Evolutionary conservation across 345 rosid species (phyloP).

Genomic region (Eutrema heterophyllum): DNA sequence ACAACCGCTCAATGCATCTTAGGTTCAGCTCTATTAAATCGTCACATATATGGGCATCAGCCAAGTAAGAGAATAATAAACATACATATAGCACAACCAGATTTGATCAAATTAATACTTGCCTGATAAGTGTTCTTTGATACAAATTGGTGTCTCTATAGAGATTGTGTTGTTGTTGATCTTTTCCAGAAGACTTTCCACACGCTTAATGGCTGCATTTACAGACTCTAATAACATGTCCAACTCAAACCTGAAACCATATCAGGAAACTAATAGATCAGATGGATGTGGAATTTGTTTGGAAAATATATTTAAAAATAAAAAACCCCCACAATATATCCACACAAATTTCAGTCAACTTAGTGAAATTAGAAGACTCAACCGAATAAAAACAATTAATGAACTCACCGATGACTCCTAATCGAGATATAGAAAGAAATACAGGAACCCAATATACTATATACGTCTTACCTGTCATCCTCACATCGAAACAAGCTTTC

Average conservation of each 20-base stretch:
- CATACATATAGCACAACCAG: background rate
- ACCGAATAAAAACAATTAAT: background rate
- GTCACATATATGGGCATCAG: slow-evolving; percentile 19
- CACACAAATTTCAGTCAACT: background rate
- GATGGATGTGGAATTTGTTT: background rate
- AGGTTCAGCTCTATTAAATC: slow-evolving; percentile 63
- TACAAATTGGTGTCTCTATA: slow-evolving; percentile 50
- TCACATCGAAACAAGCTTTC: slow-evolving; percentile 98
- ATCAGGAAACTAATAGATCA: slow-evolving; percentile 5
- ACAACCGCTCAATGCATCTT: slow-evolving; percentile 93
- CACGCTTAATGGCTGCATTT: slow-evolving; percentile 68
- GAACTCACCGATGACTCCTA: slow-evolving; percentile 5
- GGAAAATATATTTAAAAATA: background rate
- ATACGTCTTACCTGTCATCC: slow-evolving; percentile 77
- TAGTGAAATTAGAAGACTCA: background rate
- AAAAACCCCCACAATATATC: background rate
- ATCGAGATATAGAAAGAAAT: background rate
- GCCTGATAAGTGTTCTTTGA: slow-evolving; percentile 90
- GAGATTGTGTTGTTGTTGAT: slow-evolving; percentile 60
- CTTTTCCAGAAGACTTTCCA: slow-evolving; percentile 78
- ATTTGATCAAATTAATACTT: slow-evolving; percentile 17
- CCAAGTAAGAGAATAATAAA: background rate
- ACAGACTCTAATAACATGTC: slow-evolving; percentile 97
- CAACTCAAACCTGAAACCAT: slow-evolving; percentile 84
- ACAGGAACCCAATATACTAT: background rate